Evolutionary conservation across 2,329 filamentous ascomycete species (phyloP), one percentile per base, ranked within the genome.

Genomic region (Sporothrix protearum): DNA sequence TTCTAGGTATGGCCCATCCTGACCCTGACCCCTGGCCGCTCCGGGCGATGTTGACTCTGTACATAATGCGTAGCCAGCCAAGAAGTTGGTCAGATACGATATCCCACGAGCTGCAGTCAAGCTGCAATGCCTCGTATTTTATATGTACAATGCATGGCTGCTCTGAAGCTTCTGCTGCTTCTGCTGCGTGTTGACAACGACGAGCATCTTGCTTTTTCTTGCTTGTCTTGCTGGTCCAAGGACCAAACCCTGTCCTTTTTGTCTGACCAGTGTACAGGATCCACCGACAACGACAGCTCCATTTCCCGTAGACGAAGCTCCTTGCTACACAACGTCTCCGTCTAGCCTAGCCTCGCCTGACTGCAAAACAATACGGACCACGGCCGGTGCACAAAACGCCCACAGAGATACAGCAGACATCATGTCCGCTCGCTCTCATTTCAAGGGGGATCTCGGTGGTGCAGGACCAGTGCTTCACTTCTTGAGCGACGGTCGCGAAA

Each of bases 111-210:
- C 59, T 63, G n/a, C 59, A 36, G 42, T 25, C 19, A 22, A 25
- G n/a, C 59, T 63, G 19, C 59, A 39, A 63, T 42, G 59, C 36
- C 59, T 63, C 36, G 36, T 63, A 63, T 63, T 63, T 16, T 33
- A 36, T 36, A n/a, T 63, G 16, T 33, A 36, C 59, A n/a, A 42
- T 22, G 19, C 30, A 61, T 39, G 3, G 36, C 19, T 10, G 57
- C 22, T 12, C 22, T 61, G 57, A 5, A 12, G n/a, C 4, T 61
- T 19, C 57, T 33, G 57, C 19, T 61, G n/a, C 4, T 61, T 19
- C 57, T 33, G 57, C 19, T 61, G 57, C 39, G 33, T 39, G n/a
- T 61, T 39, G 57, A 39, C 9, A 28, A 25, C 49, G 2, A 36
- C 4, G 33, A 36, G 33, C 33, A 36, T 36, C 33, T 19, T 47